Evolutionary conservation across 441 rosid species (phyloP).

Genomic region (Gossypium gossypioides): DNA sequence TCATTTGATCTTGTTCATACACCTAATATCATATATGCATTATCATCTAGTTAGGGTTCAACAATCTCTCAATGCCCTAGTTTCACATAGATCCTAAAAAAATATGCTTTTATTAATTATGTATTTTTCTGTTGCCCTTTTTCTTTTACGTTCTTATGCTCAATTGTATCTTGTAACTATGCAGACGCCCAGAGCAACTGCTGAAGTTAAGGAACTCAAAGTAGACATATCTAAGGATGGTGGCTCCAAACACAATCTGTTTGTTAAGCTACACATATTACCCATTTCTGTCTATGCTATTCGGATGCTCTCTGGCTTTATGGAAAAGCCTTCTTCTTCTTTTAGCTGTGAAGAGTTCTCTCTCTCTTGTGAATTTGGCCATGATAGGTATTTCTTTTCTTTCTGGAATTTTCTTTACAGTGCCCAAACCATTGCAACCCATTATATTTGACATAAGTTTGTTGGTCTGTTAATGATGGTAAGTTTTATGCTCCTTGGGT

Average conservation of each 20-base stretch:
- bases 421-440: constrained; percentile 8
- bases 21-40: background rate
- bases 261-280: constrained; percentile 60
- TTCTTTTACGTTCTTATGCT: background rate
- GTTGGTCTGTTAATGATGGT: background rate
- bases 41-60: background rate
- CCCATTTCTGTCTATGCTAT: constrained; percentile 49
- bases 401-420: constrained; percentile 2
- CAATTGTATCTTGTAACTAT: constrained; percentile 22
- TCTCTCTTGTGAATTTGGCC: constrained; percentile 79
- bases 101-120: background rate
- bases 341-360: constrained; percentile 71
- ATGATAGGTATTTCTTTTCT: constrained; percentile 54
- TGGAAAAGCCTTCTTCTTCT: constrained; percentile 58
- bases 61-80: background rate
- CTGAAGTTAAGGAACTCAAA: constrained; percentile 69
- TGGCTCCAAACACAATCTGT: constrained; percentile 57
- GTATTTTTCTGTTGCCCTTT: background rate
- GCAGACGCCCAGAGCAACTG: constrained; percentile 62
- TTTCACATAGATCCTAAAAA: background rate
- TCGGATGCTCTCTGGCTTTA: constrained; percentile 34
- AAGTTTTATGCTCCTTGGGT: background rate
- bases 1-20: constrained; percentile 1
- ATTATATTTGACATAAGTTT: background rate
- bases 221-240: constrained; percentile 76